Base-by-base conservation (phyloP, 306 rosid genomes). In the Arachis stenosperma region DNA sequence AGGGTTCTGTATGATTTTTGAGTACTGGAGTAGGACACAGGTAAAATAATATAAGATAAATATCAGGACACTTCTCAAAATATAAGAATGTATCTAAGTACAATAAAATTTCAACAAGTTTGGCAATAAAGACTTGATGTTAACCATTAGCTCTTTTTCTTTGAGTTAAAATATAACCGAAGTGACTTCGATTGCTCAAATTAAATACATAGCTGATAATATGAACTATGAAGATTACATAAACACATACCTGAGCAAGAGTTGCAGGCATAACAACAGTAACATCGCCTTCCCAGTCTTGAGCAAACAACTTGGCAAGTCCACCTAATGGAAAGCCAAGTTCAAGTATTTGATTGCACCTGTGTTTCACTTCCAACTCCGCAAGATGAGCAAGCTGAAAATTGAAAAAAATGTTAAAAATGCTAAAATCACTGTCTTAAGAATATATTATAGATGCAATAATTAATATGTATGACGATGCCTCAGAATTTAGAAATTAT, bases 261-360 rank as follows among this genome's bases (percentile, higher is more conserved):
- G 99, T 91, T 48, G 99, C 99, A 7, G 97, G 99, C 95, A 94
- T 94, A 51, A 94, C 99, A 67, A 94, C 84, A 9, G 99, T 94
- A 51, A 94, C 91, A 36, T 94, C 96, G 55, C 99, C 99, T 84
- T 94, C 99, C 99, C 99, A 94, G 36, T 94, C 99, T 85, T 94
- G 99, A 75, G 97, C 99, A 75, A 94, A 94, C 79, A 94, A 78
- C 76, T 88, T 86, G 5, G 97, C 99, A 39, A 94, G 72, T 77
- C 97, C 97, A 6, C 99, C 99, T 61, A 94, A 84, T 44, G 91
- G 96, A 74, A 91, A 91, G 60, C 99, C 99, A 68, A 91, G 96
- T 77, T 89, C 97, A 66, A 94, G 81, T 50, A 90, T 43, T 85
- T 94, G 99, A 81, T 85, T 87, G 79, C 92, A 94, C 77, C 97